phyloP scores from a whole-genome alignment of 805 yeast species.

The Priceomyces medius region DNA sequence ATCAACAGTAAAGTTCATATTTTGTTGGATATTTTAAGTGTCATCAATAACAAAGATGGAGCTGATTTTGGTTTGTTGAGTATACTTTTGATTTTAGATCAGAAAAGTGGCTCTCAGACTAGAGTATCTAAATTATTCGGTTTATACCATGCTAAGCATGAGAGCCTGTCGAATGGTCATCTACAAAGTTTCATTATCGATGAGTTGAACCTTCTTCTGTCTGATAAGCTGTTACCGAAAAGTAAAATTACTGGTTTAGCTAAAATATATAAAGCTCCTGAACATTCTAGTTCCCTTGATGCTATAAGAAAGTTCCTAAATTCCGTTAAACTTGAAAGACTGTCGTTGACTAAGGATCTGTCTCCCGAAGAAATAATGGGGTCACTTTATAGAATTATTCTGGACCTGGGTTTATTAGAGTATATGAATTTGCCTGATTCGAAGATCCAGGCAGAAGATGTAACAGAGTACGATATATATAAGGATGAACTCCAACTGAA shows the following conservation, averaged over 20 bases:
- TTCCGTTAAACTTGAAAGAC: conserved; percentile 15
- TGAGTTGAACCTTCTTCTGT: conserved; percentile 13
- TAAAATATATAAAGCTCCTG: conserved; percentile 10
- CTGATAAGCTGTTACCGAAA: neutral
- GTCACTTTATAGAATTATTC: conserved; percentile 30
- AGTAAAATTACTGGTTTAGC: neutral
- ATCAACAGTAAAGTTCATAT: conserved; percentile 41
- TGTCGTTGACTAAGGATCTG: conserved; percentile 16
- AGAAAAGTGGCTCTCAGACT: conserved; percentile 17
- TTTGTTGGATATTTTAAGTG: conserved; percentile 49
- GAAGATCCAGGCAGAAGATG: neutral
- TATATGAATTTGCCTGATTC: conserved; percentile 21
- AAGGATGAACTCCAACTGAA: conserved; percentile 11
- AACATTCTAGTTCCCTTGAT: conserved; percentile 13
- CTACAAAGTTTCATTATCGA: conserved; percentile 22
- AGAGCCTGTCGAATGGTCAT: neutral
- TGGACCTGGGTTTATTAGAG: conserved; percentile 28
- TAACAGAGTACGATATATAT: conserved; percentile 6
- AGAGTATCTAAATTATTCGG: conserved; percentile 29
- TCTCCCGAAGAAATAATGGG: conserved; percentile 38
- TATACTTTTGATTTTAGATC: conserved; percentile 26
- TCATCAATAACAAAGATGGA: conserved; percentile 34
- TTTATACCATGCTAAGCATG: neutral
- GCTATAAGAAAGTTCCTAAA: conserved; percentile 16
- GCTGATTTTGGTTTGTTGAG: conserved; percentile 33